phyloP scores from a whole-genome alignment of 1,139 yeast genomes.

The Nakaseomyces uthaithaninus region DNA sequence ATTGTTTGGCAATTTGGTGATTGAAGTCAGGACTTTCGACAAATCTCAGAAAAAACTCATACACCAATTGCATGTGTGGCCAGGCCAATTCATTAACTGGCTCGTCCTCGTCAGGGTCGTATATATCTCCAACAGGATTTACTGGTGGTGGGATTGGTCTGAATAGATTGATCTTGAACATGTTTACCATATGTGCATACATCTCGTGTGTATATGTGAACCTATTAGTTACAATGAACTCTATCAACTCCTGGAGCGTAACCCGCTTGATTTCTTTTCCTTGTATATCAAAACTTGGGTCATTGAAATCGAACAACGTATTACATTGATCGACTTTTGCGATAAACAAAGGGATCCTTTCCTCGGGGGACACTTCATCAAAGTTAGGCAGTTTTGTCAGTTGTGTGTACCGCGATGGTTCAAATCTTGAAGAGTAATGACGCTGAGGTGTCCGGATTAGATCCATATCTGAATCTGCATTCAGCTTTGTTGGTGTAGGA shows the following conservation, averaged over 20 bases:
- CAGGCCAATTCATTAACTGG: slow-evolving; percentile 94
- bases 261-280: slow-evolving; percentile 88
- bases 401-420: slow-evolving; percentile 66
- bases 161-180: slow-evolving; percentile 84
- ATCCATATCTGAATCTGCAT: slow-evolving; percentile 44
- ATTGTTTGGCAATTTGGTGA: slow-evolving; percentile 87
- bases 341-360: slow-evolving; percentile 71
- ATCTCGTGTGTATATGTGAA: slow-evolving; percentile 84
- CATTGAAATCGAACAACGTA: slow-evolving; percentile 86
- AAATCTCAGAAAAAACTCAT: slow-evolving; percentile 86
- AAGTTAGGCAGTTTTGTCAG: slow-evolving; percentile 78
- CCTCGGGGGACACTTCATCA: slow-evolving; percentile 84
- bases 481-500: slow-evolving; percentile 38
- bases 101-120: slow-evolving; percentile 98
- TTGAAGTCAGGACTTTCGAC: slow-evolving; percentile 93
- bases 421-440: slow-evolving; percentile 90
- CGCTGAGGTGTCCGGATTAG: slow-evolving; percentile 73
- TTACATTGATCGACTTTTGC: slow-evolving; percentile 92
- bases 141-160: slow-evolving; percentile 98
- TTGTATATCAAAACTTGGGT: slow-evolving; percentile 82
- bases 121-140: slow-evolving; percentile 91
- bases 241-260: slow-evolving; percentile 81
- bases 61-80: slow-evolving; percentile 98
- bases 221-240: slow-evolving; percentile 73
- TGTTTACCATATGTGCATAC: slow-evolving; percentile 78